Evolutionary conservation across 2,329 filamentous ascomycete genomes (phyloP), one percentile per base, ranked within the genome.

Genomic region (Grosmannia huntii): DNA sequence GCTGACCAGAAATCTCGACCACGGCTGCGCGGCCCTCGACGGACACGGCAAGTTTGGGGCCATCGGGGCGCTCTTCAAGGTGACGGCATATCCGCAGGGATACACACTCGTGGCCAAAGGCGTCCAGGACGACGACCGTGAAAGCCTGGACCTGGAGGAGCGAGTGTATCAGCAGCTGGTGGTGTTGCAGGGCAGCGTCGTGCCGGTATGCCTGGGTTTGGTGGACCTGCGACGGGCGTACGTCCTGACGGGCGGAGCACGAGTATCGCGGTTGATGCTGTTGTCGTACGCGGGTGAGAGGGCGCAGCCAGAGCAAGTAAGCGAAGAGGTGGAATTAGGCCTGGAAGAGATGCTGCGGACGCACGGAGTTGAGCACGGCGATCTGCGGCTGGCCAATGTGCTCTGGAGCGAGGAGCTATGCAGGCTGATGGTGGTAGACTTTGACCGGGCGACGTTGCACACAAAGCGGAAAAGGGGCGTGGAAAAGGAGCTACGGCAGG

Each of bases 251-350:
- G 21, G 54, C 28, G 55, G 55, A 5, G 58, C 49, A 12, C 25
- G 36, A 2, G 38, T 59, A 7, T 25, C 11, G 23, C 50, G 51
- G 12, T 27, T 59, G 55, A 54, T 57, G 55, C 55, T 59, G 27
- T 23, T 59, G 27, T 59, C 58, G 55, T 59, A 56, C n/a, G 58
- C 28, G 25, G 58, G 55, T 38, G 49, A 54, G 50, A 46, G 44
- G n/a, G 19, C 14, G 14, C 50, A 51, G 31, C 11, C 10, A 33
- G 14, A 7, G 28, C 28, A 28, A 28, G 28, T 28, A 28, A 28
- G 28, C 28, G 28, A 28, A 28, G 28, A 28, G 28, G 28, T 28
- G 7, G 28, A 28, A 28, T 5, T 4, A 7, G 28, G 2, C 5
- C 28, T 28, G 28, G 28, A 28, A 1, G 28, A 7, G 28, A 28